Conservation (phyloP, 75 land plant genomes). For the Isoetes taiwanensis region DNA sequence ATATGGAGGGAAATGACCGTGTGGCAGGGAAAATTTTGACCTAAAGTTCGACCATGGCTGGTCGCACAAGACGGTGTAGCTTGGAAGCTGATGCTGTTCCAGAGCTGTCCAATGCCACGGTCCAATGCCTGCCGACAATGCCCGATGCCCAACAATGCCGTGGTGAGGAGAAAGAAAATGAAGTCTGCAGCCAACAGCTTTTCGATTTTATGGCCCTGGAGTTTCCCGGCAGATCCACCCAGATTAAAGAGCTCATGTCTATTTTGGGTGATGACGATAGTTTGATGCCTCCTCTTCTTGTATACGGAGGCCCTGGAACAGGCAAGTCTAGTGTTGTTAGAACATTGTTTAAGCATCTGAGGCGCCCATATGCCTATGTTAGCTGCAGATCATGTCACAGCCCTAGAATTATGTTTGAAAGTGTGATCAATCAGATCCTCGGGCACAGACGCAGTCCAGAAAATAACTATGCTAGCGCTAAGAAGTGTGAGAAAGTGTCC, state of each 20-base stretch:
- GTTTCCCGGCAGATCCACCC: slow-evolving; percentile 42
- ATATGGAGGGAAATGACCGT: too few relatives aligned
- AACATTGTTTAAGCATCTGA: slow-evolving; percentile 37
- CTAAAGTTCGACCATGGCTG: too few relatives aligned
- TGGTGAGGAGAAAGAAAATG: too few relatives aligned
- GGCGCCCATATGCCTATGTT: slow-evolving; percentile 65
- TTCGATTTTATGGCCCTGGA: too few relatives aligned
- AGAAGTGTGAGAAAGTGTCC: slow-evolving; percentile 54
- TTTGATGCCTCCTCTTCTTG: slow-evolving; percentile 48
- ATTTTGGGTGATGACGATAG: slow-evolving; percentile 46
- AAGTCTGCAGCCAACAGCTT: too few relatives aligned
- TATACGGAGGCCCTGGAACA: slow-evolving; percentile 61
- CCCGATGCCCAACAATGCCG: too few relatives aligned
- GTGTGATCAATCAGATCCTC: slow-evolving; percentile 52
- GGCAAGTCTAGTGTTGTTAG: slow-evolving; percentile 66
- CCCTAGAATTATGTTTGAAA: slow-evolving; percentile 56
- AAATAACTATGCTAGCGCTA: slow-evolving; percentile 44
- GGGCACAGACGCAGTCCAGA: slow-evolving; percentile 27
- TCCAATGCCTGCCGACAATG: too few relatives aligned
- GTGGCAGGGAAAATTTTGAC: too few relatives aligned
- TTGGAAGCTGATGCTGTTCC: too few relatives aligned
- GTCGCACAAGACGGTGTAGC: too few relatives aligned
- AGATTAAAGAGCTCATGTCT: slow-evolving; percentile 43
- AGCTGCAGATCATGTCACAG: slow-evolving; percentile 57
- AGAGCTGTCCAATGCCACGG: too few relatives aligned